phyloP scores from a whole-genome alignment of 2,329 filamentous ascomycete species.

The Fusarium avenaceum region DNA sequence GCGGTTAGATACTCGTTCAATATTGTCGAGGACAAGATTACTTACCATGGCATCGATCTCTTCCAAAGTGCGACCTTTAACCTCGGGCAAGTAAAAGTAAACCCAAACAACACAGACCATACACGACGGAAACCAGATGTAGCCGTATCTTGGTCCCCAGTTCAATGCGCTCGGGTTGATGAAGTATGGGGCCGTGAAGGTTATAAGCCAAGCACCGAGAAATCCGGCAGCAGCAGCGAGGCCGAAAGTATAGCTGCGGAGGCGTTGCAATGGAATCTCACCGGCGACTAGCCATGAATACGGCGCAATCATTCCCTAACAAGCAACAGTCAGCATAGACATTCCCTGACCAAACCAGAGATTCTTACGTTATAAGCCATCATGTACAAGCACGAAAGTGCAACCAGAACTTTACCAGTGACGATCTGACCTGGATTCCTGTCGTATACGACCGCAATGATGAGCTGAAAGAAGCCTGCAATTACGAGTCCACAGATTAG shows the following conservation, averaged over 20 bases:
- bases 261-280: constrained; percentile 44
- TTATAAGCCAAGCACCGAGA: constrained; percentile 43
- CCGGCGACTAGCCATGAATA: constrained; percentile 45
- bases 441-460: constrained; percentile 41
- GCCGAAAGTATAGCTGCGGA: constrained; percentile 44
- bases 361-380: constrained; percentile 39
- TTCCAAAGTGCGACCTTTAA: constrained; percentile 42
- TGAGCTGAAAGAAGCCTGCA: constrained; percentile 37
- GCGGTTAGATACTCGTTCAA: background rate
- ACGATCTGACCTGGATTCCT: constrained; percentile 25
- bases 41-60: constrained; percentile 44
- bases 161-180: constrained; percentile 44
- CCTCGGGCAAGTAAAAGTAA: constrained; percentile 39
- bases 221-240: constrained; percentile 39
- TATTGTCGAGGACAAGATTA: rapidly evolving
- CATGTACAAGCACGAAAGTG: constrained; percentile 44
- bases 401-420: constrained; percentile 41
- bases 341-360: rapidly evolving
- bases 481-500: constrained; percentile 27
- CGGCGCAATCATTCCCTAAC: constrained; percentile 42
- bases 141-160: constrained; percentile 45
- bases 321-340: rapidly evolving
- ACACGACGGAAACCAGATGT: constrained; percentile 45
- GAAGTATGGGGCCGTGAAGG: constrained; percentile 45
- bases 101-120: constrained; percentile 41